Conservation (phyloP, 768 basidiomycete genomes). For the Boletus sp. region DNA sequence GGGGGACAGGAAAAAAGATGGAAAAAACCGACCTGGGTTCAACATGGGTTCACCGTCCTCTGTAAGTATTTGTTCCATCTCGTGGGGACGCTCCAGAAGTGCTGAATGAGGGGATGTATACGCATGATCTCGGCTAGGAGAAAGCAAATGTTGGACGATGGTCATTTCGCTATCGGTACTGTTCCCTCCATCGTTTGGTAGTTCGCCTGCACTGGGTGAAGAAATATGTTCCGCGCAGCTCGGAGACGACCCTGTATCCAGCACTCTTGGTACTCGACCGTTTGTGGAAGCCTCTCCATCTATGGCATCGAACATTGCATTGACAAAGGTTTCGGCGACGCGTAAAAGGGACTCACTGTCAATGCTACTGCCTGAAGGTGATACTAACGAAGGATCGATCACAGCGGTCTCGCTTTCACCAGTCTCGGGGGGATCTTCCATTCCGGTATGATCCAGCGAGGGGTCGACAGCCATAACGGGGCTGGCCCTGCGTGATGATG, state of each 20-base stretch:
- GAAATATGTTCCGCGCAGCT: neutral
- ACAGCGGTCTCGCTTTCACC: constrained; percentile 22
- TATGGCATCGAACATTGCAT: constrained; percentile 37
- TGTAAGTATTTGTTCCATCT: constrained; percentile 56
- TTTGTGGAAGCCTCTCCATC: constrained; percentile 27
- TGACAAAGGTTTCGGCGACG: constrained; percentile 30
- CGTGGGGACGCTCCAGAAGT: constrained; percentile 36
- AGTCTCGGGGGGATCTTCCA: constrained; percentile 13
- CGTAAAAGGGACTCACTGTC: constrained; percentile 22
- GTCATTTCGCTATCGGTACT: constrained; percentile 14
- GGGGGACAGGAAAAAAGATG: neutral
- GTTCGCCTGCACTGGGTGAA: constrained; percentile 9
- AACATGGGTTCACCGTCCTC: constrained; percentile 68
- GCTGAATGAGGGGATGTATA: constrained; percentile 26
- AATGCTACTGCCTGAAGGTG: constrained; percentile 12
- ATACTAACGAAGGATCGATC: constrained; percentile 41
- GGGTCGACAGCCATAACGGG: constrained; percentile 28
- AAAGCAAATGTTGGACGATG: constrained; percentile 17
- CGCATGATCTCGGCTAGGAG: constrained; percentile 23
- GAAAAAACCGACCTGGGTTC: constrained; percentile 53
- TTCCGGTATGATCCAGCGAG: constrained; percentile 13
- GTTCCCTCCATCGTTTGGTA: constrained; percentile 7
- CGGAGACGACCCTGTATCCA: constrained; percentile 9
- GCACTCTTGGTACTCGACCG: constrained; percentile 4
- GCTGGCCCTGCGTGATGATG: constrained; percentile 28